These are phyloP conservation scores for Biancaea sappan DNA, from an alignment of 306 rosid genomes.

Conservation along the genomic window DNA sequence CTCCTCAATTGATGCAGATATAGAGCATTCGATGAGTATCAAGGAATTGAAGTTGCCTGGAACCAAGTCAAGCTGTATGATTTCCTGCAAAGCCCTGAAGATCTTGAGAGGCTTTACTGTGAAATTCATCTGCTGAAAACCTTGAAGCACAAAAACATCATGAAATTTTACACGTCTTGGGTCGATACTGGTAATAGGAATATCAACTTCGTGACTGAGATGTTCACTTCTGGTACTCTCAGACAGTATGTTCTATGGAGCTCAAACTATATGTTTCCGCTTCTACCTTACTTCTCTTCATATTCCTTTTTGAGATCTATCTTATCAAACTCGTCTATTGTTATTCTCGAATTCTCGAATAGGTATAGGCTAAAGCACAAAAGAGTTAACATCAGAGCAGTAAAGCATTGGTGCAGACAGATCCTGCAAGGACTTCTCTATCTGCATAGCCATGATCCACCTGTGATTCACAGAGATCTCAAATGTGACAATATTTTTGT, in stretches of 20 bases:
- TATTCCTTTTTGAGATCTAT: conserved; percentile 32
- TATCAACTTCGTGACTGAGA: conserved; percentile 92
- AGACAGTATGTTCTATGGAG: conserved; percentile 67
- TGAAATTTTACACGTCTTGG: conserved; percentile 95
- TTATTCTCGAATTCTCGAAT: not conserved
- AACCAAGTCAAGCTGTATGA: conserved; percentile 89
- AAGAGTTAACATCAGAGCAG: conserved; percentile 81
- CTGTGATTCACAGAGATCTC: conserved; percentile 97
- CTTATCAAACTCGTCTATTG: conserved; percentile 11
- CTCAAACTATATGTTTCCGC: not conserved
- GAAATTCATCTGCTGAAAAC: conserved; percentile 95
- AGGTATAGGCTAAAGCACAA: conserved; percentile 89
- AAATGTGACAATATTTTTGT: conserved; percentile 93
- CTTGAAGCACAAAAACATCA: conserved; percentile 80
- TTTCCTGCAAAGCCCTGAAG: conserved; percentile 89
- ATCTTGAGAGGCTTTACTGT: conserved; percentile 92
- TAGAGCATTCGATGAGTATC: conserved; percentile 91
- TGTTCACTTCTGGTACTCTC: conserved; percentile 97
- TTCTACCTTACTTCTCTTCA: not conserved
- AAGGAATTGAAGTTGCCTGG: conserved; percentile 99
- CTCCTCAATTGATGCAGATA: conserved; percentile 54
- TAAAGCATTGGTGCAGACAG: conserved; percentile 98
- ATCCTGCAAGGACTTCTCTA: conserved; percentile 85
- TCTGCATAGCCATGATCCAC: conserved; percentile 91
- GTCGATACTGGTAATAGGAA: conserved; percentile 86